These are phyloP conservation scores for Trichosporon coremiiforme DNA, from an alignment of 1,284 basidiomycete genomes.

Conservation along the genomic window DNA sequence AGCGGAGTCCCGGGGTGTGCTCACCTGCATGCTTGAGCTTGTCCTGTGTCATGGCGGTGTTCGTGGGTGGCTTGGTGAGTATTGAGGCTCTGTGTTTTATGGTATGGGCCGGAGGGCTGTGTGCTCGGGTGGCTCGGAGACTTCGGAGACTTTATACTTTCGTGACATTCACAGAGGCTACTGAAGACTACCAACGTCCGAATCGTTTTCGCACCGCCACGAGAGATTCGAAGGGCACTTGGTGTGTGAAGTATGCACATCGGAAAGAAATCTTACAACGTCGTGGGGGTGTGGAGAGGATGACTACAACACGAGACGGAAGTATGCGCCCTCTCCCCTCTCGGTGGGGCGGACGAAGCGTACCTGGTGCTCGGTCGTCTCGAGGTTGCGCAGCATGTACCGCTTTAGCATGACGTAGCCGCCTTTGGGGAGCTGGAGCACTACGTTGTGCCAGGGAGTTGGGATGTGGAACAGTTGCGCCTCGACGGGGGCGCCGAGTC, in stretches of 20 bases:
- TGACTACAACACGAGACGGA: slow-evolving; percentile 7
- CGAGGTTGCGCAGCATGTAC: slow-evolving; percentile 11
- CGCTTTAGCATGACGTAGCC: slow-evolving; percentile 13
- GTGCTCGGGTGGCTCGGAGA: neutral
- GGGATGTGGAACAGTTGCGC: slow-evolving; percentile 17
- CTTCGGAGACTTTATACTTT: neutral
- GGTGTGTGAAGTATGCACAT: neutral
- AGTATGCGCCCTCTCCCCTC: slow-evolving; percentile 12
- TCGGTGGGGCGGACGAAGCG: neutral
- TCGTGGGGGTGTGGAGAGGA: neutral
- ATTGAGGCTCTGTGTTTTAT: neutral
- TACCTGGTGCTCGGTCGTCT: slow-evolving; percentile 11
- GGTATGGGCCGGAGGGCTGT: too few species aligned
- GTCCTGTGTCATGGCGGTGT: slow-evolving; percentile 1
- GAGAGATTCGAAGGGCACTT: too few species aligned
- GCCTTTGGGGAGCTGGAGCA: neutral
- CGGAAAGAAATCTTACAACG: neutral
- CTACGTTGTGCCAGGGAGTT: slow-evolving; percentile 21
- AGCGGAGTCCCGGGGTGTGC: neutral
- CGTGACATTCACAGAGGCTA: too few species aligned
- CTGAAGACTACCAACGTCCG: neutral
- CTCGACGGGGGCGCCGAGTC: neutral
- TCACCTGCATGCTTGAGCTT: slow-evolving; percentile 9
- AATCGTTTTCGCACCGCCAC: neutral
- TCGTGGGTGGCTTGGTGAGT: neutral